Conservation (phyloP, 805 yeast genomes). For the Debaryomyces maramus region DNA sequence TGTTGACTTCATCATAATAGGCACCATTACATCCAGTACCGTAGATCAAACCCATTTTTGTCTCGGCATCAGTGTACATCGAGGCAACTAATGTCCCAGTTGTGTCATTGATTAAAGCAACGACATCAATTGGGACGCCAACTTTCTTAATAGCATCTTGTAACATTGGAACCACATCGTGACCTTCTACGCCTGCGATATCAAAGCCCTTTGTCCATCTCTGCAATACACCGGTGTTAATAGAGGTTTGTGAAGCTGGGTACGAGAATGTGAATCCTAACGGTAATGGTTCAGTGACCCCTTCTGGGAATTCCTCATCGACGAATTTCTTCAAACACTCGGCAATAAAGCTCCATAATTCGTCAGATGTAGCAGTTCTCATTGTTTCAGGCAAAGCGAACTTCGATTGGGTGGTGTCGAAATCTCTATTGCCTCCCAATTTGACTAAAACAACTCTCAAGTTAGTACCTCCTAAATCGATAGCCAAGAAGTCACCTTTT, state of each 20-base stretch:
- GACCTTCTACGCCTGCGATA: slow-evolving; percentile 89
- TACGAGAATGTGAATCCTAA: slow-evolving; percentile 95
- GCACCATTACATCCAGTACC: slow-evolving; percentile 99
- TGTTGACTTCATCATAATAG: slow-evolving; percentile 73
- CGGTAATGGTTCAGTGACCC: slow-evolving; percentile 61
- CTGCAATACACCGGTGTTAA: slow-evolving; percentile 84
- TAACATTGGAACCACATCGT: slow-evolving; percentile 90
- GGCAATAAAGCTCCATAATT: slow-evolving; percentile 85
- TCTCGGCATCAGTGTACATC: slow-evolving; percentile 81
- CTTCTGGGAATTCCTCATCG: slow-evolving; percentile 65
- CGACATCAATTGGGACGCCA: slow-evolving; percentile 77
- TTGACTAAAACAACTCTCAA: slow-evolving; percentile 87
- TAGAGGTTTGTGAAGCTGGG: slow-evolving; percentile 81
- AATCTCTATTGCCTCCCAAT: slow-evolving; percentile 78
- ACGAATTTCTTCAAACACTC: slow-evolving; percentile 72
- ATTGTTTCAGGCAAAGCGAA: slow-evolving; percentile 73
- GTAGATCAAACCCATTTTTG: slow-evolving; percentile 92
- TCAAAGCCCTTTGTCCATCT: slow-evolving; percentile 99
- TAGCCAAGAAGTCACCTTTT: slow-evolving; percentile 85
- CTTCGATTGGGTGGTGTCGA: slow-evolving; percentile 85
- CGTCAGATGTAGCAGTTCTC: slow-evolving; percentile 77
- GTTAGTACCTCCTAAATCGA: slow-evolving; percentile 97
- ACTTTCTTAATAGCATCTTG: slow-evolving; percentile 67
- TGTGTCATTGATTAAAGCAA: slow-evolving; percentile 94
- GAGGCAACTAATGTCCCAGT: slow-evolving; percentile 97